Conservation (phyloP, 73 alveolate species). For the Paramecium biaurelia region DNA sequence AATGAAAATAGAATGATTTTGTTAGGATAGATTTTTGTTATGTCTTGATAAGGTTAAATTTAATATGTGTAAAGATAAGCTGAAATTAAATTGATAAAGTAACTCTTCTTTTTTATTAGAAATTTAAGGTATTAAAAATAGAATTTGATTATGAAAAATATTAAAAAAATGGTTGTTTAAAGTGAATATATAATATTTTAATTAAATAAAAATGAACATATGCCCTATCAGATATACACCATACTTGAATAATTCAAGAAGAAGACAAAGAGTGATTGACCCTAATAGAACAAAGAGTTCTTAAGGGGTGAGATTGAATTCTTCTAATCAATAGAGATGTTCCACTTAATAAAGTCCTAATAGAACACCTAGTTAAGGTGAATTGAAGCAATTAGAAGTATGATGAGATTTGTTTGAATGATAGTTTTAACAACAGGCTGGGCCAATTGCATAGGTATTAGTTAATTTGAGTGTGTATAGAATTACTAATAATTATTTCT, state of each 20-base stretch:
- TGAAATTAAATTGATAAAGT: not conserved
- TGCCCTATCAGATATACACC: not conserved
- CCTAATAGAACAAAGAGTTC: not conserved
- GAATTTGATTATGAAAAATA: not conserved
- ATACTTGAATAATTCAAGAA: not conserved
- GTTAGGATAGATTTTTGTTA: too few relatives aligned
- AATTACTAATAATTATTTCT: slow-evolving; percentile 1
- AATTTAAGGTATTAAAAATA: too few relatives aligned
- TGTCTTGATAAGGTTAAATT: too few relatives aligned
- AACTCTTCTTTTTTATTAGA: not conserved
- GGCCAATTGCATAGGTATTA: not conserved
- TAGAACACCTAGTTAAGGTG: slow-evolving; percentile 7
- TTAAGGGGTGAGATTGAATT: not conserved
- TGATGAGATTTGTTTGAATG: not conserved
- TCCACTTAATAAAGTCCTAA: slow-evolving; percentile 2
- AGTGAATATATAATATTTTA: not conserved
- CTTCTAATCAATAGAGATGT: not conserved
- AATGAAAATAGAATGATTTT: not conserved
- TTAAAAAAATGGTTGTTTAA: not conserved
- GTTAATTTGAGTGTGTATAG: not conserved
- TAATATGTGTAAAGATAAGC: too few relatives aligned
- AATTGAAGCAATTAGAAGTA: not conserved
- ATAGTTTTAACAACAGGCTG: not conserved
- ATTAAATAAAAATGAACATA: not conserved
- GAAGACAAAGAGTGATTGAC: not conserved